Conservation (phyloP, 345 rosid genomes). For the Camelina sativa region DNA sequence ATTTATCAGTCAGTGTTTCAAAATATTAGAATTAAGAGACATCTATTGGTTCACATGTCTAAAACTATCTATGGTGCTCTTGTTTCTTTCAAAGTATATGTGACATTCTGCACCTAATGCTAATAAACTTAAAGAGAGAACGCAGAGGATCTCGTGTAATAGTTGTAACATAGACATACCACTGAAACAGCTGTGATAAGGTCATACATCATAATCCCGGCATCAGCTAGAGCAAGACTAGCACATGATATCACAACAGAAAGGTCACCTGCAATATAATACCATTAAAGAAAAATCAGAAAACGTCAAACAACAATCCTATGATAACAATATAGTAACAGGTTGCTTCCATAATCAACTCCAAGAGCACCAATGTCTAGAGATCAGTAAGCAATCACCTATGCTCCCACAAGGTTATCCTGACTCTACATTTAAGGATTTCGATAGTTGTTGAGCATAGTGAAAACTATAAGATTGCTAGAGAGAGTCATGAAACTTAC, state of each 20-base stretch:
- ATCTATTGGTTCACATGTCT: neutral
- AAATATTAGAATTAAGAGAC: neutral
- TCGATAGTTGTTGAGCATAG: neutral
- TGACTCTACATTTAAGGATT: neutral
- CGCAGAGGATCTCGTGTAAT: neutral
- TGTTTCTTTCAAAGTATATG: constrained; percentile 5
- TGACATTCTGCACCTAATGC: constrained; percentile 6
- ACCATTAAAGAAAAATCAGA: constrained; percentile 11
- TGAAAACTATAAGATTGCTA: neutral
- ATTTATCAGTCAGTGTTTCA: constrained; percentile 20
- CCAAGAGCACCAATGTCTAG: neutral
- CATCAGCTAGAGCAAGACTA: constrained; percentile 96
- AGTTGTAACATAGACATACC: constrained; percentile 49
- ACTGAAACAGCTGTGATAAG: constrained; percentile 90
- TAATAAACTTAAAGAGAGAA: neutral
- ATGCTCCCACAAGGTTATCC: constrained; percentile 16
- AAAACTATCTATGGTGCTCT: constrained; percentile 8
- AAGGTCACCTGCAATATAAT: constrained; percentile 73
- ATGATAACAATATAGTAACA: neutral
- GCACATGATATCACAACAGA: constrained; percentile 90
- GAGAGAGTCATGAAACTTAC: constrained; percentile 57
- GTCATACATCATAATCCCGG: constrained; percentile 96
- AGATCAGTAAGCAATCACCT: neutral
- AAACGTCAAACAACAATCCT: constrained; percentile 6
- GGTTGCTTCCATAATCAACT: neutral